Percentiles rank a stretch among this genome's conserved stretches.
Evolutionary conservation across 129 eudicot genomes (phyloP).

Genomic region (Scalesia atractyloides): DNA sequence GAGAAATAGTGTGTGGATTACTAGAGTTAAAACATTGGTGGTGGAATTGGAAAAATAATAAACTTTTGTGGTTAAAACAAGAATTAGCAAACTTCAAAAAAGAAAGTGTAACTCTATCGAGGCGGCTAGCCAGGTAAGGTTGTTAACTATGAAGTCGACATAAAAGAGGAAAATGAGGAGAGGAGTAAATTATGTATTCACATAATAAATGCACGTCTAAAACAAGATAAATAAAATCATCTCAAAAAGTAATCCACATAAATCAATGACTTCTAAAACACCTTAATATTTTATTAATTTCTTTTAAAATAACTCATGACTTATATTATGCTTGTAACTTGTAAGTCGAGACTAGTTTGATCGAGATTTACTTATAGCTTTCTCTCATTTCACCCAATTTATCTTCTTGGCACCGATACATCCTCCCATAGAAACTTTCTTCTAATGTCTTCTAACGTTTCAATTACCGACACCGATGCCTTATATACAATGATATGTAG

Average conservation of each 20-base stretch:
- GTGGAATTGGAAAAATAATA: not conserved
- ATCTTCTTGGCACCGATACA: no score
- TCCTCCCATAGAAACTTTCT: no score
- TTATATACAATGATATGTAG: no score
- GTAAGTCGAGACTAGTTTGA: not conserved
- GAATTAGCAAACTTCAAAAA: not conserved
- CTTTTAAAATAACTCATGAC: not conserved
- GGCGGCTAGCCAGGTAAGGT: slow-evolving; percentile 15
- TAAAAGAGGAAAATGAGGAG: slow-evolving; percentile 12
- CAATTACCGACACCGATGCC: no score
- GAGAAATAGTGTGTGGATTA: not conserved
- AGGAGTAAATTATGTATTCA: slow-evolving; percentile 17
- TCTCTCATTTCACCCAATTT: no score
- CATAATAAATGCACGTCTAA: slow-evolving; percentile 8
- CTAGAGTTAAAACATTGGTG: slow-evolving; percentile 2
- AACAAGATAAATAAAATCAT: not conserved
- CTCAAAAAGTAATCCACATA: not conserved
- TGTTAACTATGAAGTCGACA: slow-evolving; percentile 21
- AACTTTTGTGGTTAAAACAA: slow-evolving; percentile 16
- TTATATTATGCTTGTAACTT: no score
- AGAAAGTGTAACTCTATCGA: not conserved
- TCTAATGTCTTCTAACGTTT: no score
- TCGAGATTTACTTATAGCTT: no score
- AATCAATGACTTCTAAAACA: not conserved
- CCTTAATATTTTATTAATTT: no score